Conservation (phyloP, 192 early-diverging fungal species). For the Backusella liffmaniae region DNA sequence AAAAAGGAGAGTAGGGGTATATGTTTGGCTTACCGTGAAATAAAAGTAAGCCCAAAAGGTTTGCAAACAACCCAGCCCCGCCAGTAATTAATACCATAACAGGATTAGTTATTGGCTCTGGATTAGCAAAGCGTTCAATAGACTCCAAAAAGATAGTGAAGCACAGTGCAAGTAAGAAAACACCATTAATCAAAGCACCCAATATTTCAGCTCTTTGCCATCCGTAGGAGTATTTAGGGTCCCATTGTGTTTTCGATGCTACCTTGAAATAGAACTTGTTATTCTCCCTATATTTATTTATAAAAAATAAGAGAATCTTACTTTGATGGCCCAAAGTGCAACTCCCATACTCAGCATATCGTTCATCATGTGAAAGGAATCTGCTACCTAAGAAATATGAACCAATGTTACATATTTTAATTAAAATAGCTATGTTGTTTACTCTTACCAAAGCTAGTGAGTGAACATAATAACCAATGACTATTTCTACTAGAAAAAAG, state of each 20-base stretch:
- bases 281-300: slow-evolving; percentile 5
- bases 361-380: slow-evolving; percentile 93
- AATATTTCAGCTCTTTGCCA: slow-evolving; percentile 93
- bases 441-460: slow-evolving; percentile 68
- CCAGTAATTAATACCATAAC: slow-evolving; percentile 78
- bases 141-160: slow-evolving; percentile 87
- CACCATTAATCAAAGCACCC: slow-evolving; percentile 89
- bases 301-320: slow-evolving; percentile 23
- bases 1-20: neutral
- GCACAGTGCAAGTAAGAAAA: slow-evolving; percentile 86
- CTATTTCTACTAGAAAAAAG: slow-evolving; percentile 81
- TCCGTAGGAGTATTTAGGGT: slow-evolving; percentile 78
- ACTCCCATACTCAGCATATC: slow-evolving; percentile 80
- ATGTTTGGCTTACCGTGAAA: slow-evolving; percentile 63
- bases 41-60: slow-evolving; percentile 77
- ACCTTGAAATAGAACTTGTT: slow-evolving; percentile 37
- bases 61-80: slow-evolving; percentile 70
- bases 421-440: neutral
- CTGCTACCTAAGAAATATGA: slow-evolving; percentile 54
- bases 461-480: slow-evolving; percentile 71
- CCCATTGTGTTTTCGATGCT: slow-evolving; percentile 56
- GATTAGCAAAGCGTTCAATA: slow-evolving; percentile 75
- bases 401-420: neutral
- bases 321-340: slow-evolving; percentile 74
- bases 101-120: slow-evolving; percentile 69